phyloP scores from a whole-genome alignment of 2,329 filamentous ascomycete species.

The Colletotrichum sansevieriae region DNA sequence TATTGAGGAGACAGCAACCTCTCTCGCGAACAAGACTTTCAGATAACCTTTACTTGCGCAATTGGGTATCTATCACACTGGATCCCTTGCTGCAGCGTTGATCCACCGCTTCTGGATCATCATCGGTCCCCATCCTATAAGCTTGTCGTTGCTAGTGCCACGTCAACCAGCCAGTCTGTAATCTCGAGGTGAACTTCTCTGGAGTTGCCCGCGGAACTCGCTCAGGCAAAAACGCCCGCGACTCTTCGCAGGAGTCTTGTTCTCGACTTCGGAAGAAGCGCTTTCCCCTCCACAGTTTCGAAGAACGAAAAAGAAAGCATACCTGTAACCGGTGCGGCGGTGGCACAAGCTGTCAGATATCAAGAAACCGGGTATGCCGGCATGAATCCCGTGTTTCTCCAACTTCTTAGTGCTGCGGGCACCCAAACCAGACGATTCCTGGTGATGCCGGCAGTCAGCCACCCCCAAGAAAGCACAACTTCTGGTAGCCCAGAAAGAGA shows the following conservation, averaged over 20 bases:
- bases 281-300: no score
- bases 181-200: not conserved
- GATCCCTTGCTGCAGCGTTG: not conserved
- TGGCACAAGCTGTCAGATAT: conserved; percentile 1
- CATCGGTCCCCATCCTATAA: not conserved
- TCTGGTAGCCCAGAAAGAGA: no score
- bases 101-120: conserved; percentile 5
- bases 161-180: conserved; percentile 4
- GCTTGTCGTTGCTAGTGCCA: conserved; percentile 6
- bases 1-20: not conserved
- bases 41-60: not conserved
- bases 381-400: not conserved
- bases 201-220: not conserved
- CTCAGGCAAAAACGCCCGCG: not conserved
- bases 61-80: not conserved
- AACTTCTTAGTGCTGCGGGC: not conserved
- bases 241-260: not conserved
- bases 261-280: not conserved
- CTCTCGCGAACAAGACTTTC: not conserved
- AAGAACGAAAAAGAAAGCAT: not conserved
- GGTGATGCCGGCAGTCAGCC: conserved; percentile 6
- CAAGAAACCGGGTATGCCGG: conserved; percentile 14
- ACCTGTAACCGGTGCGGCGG: conserved; percentile 15
- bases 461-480: not conserved
- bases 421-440: not conserved